Evolutionary conservation across 768 basidiomycete species (phyloP).

Genomic region (Lactarius akahatsu): DNA sequence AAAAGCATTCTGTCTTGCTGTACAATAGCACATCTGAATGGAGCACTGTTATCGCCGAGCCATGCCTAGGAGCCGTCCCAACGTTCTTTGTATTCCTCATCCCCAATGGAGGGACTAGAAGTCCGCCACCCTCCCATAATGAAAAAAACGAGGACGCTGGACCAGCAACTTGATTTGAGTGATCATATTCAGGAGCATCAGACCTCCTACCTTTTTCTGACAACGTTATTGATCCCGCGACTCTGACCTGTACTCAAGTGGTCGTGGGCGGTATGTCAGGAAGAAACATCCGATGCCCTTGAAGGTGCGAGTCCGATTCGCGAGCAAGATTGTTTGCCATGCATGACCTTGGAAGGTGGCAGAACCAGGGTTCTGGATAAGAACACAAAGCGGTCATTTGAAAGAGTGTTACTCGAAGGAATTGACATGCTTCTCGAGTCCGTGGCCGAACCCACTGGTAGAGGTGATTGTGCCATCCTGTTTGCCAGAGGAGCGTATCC

Average conservation of each 20-base stretch:
- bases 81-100: not conserved
- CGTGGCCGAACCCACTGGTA: not conserved
- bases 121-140: not conserved
- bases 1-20: not conserved
- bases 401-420: not conserved
- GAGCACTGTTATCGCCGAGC: not conserved
- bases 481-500: not conserved
- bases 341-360: not conserved
- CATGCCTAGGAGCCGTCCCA: not conserved
- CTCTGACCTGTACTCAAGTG: not conserved
- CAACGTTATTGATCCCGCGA: conserved; percentile 3
- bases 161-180: not conserved
- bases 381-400: conserved; percentile 2
- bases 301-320: not conserved
- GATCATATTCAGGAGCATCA: not conserved
- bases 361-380: conserved; percentile 1
- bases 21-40: not conserved
- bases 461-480: not conserved
- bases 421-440: not conserved
- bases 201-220: conserved; percentile 4
- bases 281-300: not conserved
- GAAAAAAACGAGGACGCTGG: conserved; percentile 5
- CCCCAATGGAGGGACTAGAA: not conserved
- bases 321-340: not conserved
- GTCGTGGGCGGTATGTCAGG: not conserved